These are phyloP conservation scores for Glycine soja DNA, from an alignment of 306 rosid species.

Conservation along the genomic window DNA sequence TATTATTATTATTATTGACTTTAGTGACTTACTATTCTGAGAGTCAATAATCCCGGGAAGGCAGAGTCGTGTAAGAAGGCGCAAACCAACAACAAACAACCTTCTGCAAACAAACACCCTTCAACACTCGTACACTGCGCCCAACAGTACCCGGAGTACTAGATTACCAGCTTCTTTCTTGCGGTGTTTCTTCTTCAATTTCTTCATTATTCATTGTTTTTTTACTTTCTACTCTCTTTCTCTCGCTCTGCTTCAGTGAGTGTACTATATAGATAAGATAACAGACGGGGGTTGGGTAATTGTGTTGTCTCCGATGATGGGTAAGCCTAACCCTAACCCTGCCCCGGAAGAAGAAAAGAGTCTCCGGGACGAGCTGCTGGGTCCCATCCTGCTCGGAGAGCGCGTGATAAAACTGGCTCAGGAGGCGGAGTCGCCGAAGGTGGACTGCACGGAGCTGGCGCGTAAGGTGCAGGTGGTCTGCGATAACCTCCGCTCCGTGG, in stretches of 20 bases:
- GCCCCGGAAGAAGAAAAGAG: slow-evolving; percentile 52
- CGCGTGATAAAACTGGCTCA: slow-evolving; percentile 70
- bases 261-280: no score
- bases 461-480: slow-evolving; percentile 66
- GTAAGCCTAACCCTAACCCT: slow-evolving; percentile 38
- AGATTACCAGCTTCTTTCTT: no score
- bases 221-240: not conserved
- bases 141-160: not conserved
- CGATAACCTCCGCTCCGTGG: slow-evolving; percentile 69
- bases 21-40: not conserved
- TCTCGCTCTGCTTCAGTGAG: not conserved
- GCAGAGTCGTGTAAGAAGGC: not conserved
- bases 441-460: slow-evolving; percentile 61
- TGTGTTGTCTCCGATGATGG: slow-evolving; percentile 42
- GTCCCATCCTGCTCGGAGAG: slow-evolving; percentile 70
- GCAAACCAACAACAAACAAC: not conserved
- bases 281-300: not conserved
- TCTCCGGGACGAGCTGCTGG: slow-evolving; percentile 66
- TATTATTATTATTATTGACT: not conserved
- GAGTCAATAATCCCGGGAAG: not conserved
- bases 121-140: not conserved
- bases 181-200: slow-evolving; percentile 6
- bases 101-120: not conserved
- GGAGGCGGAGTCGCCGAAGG: slow-evolving; percentile 71
- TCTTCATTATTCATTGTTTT: not conserved